Conservation (phyloP, 129 eudicot species). For the Flaveria bidentis region DNA sequence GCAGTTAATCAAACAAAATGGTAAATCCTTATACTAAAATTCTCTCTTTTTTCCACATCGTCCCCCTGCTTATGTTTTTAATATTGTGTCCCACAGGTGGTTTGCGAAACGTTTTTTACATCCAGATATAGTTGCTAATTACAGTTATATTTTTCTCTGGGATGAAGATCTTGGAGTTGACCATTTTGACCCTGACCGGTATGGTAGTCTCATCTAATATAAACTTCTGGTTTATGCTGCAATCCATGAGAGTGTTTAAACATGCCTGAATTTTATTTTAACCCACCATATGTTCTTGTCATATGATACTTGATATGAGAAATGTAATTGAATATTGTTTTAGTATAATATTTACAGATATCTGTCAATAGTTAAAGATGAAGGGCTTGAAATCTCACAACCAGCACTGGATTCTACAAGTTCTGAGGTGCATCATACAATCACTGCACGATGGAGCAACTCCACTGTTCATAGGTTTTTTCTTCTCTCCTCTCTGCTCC, state of each 20-base stretch:
- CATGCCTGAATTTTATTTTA: not conserved
- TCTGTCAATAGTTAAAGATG: slow-evolving; percentile 59
- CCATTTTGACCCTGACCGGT: slow-evolving; percentile 75
- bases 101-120: slow-evolving; percentile 86
- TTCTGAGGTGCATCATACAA: slow-evolving; percentile 80
- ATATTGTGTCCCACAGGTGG: slow-evolving; percentile 60
- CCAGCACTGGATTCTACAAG: slow-evolving; percentile 69
- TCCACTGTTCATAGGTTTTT: slow-evolving; percentile 66
- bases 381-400: slow-evolving; percentile 91
- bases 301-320: not conserved
- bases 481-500: not conserved
- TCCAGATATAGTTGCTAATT: slow-evolving; percentile 83
- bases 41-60: not conserved
- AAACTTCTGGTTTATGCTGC: slow-evolving; percentile 10
- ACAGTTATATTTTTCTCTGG: slow-evolving; percentile 70
- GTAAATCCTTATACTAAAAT: slow-evolving; percentile 37
- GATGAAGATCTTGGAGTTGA: slow-evolving; percentile 96
- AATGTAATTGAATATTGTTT: slow-evolving; percentile 29
- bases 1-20: slow-evolving; percentile 95
- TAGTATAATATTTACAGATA: slow-evolving; percentile 46
- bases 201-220: slow-evolving; percentile 32
- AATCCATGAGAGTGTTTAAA: not conserved
- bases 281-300: not conserved
- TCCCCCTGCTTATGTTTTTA: not conserved
- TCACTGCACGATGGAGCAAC: slow-evolving; percentile 62